phyloP scores from a whole-genome alignment of 805 yeast genomes.

The Starmerella tilneyi region DNA sequence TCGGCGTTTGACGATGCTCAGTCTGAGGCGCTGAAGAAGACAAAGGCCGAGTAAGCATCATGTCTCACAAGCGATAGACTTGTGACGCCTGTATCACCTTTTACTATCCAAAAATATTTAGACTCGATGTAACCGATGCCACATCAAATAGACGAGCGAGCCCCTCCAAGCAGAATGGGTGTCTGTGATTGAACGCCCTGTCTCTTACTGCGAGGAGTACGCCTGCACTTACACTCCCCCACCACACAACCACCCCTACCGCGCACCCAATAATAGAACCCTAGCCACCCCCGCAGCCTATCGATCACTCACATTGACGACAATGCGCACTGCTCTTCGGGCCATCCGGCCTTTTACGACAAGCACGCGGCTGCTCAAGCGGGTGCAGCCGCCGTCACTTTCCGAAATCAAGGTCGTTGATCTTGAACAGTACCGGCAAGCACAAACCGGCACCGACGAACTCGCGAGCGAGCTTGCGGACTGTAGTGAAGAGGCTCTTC shows the following conservation, averaged over 20 bases:
- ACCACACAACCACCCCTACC: too few relatives aligned
- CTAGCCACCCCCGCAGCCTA: slow-evolving; percentile 11
- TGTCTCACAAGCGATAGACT: too few relatives aligned
- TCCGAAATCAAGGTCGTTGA: slow-evolving; percentile 30
- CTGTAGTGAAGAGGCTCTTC: slow-evolving; percentile 5
- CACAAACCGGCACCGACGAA: slow-evolving; percentile 20
- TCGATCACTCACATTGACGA: not conserved
- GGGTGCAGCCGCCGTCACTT: slow-evolving; percentile 27
- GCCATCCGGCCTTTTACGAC: slow-evolving; percentile 2
- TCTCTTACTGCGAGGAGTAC: too few relatives aligned
- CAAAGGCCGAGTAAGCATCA: slow-evolving; percentile 7
- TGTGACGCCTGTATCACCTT: too few relatives aligned
- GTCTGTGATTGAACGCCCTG: too few relatives aligned
- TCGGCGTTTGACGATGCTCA: slow-evolving; percentile 24
- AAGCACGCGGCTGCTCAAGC: not conserved
- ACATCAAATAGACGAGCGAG: too few relatives aligned
- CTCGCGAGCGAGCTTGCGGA: slow-evolving; percentile 8
- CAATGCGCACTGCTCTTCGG: not conserved
- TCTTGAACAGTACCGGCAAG: slow-evolving; percentile 27
- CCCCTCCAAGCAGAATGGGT: too few relatives aligned
- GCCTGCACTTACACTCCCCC: too few relatives aligned
- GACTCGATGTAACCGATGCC: too few relatives aligned
- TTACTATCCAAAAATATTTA: too few relatives aligned
- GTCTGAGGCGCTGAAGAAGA: slow-evolving; percentile 14
- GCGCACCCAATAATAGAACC: not conserved